Evolutionary conservation across 2,329 filamentous ascomycete genomes (phyloP).

Genomic region (Arthrobotrys megalospora): DNA sequence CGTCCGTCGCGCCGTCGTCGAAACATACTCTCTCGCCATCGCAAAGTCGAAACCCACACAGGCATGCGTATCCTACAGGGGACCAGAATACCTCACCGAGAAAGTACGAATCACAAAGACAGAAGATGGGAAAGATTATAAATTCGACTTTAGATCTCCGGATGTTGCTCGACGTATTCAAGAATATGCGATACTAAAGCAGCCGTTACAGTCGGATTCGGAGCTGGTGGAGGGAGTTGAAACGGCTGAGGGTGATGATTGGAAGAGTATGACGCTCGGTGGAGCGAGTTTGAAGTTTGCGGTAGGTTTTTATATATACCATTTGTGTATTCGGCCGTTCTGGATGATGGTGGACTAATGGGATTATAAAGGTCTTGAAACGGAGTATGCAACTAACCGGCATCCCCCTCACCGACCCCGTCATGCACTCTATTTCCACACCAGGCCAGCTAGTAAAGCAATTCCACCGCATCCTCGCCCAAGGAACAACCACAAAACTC

Average conservation of each 20-base stretch:
- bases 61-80: conserved; percentile 50
- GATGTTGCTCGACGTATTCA: conserved; percentile 38
- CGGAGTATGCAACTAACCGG: conserved; percentile 52
- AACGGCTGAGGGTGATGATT: conserved; percentile 39
- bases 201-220: conserved; percentile 38
- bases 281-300: conserved; percentile 45
- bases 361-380: conserved; percentile 41
- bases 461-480: conserved; percentile 49
- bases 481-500: conserved; percentile 31
- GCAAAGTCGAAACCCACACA: conserved; percentile 34
- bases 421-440: conserved; percentile 45
- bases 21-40: conserved; percentile 46
- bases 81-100: conserved; percentile 54
- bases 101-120: conserved; percentile 39
- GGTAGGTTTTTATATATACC: conserved; percentile 13
- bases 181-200: conserved; percentile 37
- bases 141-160: conserved; percentile 41
- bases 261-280: conserved; percentile 40
- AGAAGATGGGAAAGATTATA: conserved; percentile 24
- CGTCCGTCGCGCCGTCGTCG: conserved; percentile 47
- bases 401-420: conserved; percentile 45
- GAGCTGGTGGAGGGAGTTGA: conserved; percentile 23
- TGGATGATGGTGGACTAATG: background rate
- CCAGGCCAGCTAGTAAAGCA: conserved; percentile 33
- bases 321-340: background rate